Base-by-base conservation (phyloP, 345 rosid genomes). In the Brassica cretica region DNA sequence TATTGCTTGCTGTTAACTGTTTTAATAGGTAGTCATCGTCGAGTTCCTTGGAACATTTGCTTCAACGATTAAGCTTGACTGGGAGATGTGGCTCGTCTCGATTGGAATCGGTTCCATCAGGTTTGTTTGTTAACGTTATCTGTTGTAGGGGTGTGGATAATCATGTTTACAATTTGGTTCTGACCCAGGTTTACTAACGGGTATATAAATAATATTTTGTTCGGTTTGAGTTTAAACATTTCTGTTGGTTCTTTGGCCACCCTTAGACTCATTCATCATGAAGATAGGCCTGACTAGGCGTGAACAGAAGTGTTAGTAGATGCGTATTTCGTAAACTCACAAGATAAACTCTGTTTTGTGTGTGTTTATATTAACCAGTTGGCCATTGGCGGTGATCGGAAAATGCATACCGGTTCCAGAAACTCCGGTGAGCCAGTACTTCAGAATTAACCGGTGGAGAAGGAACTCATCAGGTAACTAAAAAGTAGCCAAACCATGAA, bases 311-410 rank as follows among this genome's bases (percentile, higher is more conserved):
- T 32, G 35, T 32, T 32, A 5, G 35, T 6, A 32, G 35, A 32
- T 32, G 35, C 35, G 6, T 32, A 32, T 32, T 46, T 33, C 16
- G 14, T 56, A 41, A 68, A 44, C 67, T 76, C 55, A 68, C 73
- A 6, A 37, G 39, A 25, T 16, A 16, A 1, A 3, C 53, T 53
- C 19, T 58, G 64, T 66, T 59, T 30, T 29, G 14, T n/a, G n/a
- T 64, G 53, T 72, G n/a, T 30, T 44, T 18, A 51, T 64, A 61
- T 30, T 6, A 73, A 68, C 58, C 84, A 95, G 99, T 75, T 95
- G 99, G 99, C 99, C 98, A 1, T 90, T 95, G 18, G 99, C 94
- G 12, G 72, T 83, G 32, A 61, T 87, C n/a, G 98, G 91, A 73
- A 92, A 94, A 78, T 85, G 82, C 30, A 80, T 94, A 56, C 97